Percentiles rank a stretch among this genome's conserved stretches.
Evolutionary conservation across 2,329 filamentous ascomycete species (phyloP).

Genomic region (Aspergillus phoenicis): DNA sequence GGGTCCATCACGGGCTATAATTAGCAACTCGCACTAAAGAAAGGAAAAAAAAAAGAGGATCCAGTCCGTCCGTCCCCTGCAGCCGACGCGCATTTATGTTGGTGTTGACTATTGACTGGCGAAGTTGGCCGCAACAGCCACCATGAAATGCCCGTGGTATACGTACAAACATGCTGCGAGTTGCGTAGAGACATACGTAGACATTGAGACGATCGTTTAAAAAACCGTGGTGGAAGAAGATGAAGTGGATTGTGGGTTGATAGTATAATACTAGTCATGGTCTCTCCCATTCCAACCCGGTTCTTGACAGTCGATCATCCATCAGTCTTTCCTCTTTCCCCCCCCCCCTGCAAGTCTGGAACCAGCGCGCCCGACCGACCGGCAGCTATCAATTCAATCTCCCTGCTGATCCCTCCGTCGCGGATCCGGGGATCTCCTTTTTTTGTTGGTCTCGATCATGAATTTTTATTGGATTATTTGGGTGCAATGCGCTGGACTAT

Average conservation of each 20-base stretch:
- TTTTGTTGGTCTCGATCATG: neutral
- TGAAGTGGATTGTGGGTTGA: neutral
- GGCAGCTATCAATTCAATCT: neutral
- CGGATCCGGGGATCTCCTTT: constrained; percentile 17
- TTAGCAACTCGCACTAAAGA: neutral
- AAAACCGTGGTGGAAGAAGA: too few species aligned
- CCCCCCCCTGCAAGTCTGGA: constrained; percentile 14
- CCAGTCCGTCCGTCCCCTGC: neutral
- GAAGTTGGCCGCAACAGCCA: neutral
- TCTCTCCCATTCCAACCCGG: neutral
- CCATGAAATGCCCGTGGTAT: too few species aligned
- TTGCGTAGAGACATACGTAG: neutral
- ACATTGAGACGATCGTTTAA: neutral
- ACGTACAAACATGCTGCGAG: too few species aligned
- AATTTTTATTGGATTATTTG: neutral
- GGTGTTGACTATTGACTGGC: neutral
- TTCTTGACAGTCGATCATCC: neutral
- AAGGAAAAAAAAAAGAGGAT: too few species aligned
- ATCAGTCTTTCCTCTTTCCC: neutral
- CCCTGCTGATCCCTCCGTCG: constrained; percentile 16
- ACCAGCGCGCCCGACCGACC: neutral
- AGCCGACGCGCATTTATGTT: neutral
- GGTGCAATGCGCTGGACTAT: neutral
- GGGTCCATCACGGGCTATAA: neutral
- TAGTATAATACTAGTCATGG: neutral